phyloP scores from a whole-genome alignment of 2,329 filamentous ascomycete genomes.

The Ophiostoma triangulosporum region DNA sequence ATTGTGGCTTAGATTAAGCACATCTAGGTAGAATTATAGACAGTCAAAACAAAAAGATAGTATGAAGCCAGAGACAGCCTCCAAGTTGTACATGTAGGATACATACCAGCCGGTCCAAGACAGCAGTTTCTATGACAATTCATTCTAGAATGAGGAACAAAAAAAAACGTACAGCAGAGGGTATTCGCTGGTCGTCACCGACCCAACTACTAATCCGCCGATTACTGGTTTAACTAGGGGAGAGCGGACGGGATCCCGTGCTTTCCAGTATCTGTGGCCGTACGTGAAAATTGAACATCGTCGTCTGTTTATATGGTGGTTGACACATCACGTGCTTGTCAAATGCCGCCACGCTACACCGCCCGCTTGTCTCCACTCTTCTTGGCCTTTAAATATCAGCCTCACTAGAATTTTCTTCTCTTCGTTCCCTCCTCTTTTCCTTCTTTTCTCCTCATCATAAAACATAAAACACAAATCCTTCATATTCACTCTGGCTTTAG shows the following conservation, averaged over 20 bases:
- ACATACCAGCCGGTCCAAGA: too few relatives aligned
- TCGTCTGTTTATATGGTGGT: background rate
- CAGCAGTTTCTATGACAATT: too few relatives aligned
- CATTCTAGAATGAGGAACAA: too few relatives aligned
- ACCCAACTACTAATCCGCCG: conserved; percentile 8
- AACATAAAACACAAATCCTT: conserved; percentile 29
- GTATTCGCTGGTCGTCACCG: conserved; percentile 10
- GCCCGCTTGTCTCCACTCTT: background rate
- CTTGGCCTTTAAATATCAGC: background rate
- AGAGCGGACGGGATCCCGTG: conserved; percentile 10
- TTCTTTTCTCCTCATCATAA: conserved; percentile 27
- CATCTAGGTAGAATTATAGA: conserved; percentile 1
- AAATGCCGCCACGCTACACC: background rate
- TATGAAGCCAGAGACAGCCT: too few relatives aligned
- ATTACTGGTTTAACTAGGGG: conserved; percentile 6
- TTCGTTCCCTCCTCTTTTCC: conserved; percentile 5
- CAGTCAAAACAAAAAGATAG: background rate
- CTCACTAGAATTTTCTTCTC: background rate
- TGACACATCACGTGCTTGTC: background rate
- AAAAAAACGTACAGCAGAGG: conserved; percentile 6
- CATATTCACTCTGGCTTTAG: conserved; percentile 57
- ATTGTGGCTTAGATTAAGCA: background rate
- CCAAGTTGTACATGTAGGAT: too few relatives aligned
- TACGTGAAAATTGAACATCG: background rate
- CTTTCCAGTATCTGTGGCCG: conserved; percentile 4